Conservation (phyloP, 1,139 yeast genomes). For the Geotrichum klebahnii region DNA sequence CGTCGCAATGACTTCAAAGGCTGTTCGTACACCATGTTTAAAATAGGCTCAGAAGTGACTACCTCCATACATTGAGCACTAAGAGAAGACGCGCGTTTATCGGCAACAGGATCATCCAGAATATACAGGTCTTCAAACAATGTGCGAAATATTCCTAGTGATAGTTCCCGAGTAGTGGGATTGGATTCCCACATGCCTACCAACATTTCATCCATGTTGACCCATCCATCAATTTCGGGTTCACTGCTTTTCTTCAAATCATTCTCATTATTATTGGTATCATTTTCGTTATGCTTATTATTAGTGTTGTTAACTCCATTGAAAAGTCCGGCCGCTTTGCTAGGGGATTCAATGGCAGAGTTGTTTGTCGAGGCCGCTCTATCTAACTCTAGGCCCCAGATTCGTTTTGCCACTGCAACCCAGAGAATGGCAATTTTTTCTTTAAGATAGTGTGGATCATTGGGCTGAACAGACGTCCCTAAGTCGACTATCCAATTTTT, state of each 20-base stretch:
- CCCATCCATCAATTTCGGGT: constrained; percentile 63
- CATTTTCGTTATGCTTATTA: constrained; percentile 6
- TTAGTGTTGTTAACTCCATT: constrained; percentile 12
- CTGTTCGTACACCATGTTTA: constrained; percentile 66
- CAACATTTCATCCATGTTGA: constrained; percentile 75
- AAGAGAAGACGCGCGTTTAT: constrained; percentile 71
- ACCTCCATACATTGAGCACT: constrained; percentile 81
- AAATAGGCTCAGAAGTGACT: constrained; percentile 64
- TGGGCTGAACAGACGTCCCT: constrained; percentile 52
- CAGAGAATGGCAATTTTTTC: constrained; percentile 87
- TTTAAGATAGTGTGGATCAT: constrained; percentile 83
- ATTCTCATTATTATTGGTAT: background rate
- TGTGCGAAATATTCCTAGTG: constrained; percentile 74
- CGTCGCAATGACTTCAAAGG: constrained; percentile 45
- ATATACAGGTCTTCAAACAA: constrained; percentile 91
- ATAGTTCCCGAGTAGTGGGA: constrained; percentile 61
- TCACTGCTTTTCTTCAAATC: background rate
- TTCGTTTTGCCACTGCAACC: constrained; percentile 89
- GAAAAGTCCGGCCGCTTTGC: constrained; percentile 5
- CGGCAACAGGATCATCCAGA: constrained; percentile 85
- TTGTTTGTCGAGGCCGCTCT: background rate
- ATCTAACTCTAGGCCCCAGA: constrained; percentile 63
- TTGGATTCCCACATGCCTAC: constrained; percentile 69
- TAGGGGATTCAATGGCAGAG: constrained; percentile 3
- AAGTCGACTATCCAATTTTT: constrained; percentile 83